Base-by-base conservation (phyloP, 257 asterid genomes). In the Mitragyna speciosa region DNA sequence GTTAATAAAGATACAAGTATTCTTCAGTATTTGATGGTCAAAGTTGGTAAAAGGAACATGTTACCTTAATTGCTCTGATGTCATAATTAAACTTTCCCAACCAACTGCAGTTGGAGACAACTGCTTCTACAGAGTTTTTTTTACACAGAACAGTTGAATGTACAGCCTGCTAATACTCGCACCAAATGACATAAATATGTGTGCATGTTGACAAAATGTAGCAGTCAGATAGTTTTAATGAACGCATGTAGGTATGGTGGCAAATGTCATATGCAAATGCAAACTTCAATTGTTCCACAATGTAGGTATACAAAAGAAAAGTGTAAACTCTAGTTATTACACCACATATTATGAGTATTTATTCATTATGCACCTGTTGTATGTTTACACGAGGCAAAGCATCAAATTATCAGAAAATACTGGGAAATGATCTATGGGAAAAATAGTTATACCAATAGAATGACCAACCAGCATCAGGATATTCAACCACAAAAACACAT, bases 401-500 rank as follows among this genome's bases (percentile, higher is more conserved):
- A 47, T 63, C 70, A 66, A 61, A 61, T 51, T 54, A 28, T 30
- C 28, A 43, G 45, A 47, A 76, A 52, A 52, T 9, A 43, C 19
- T 22, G 39, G 14, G n/a, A 47, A 30, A 11, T 65, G 41, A 16
- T 65, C 47, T 24, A 30, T 12, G 2, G 15, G 64, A 43, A n/a
- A 14, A 64, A 33, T 64, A 41, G 48, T 16, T 17, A 5, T n/a
- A 15, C 16, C 7, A 17, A 30, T 7, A 26, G 45, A 76, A 43
- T 17, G n/a, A 70, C 20, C 30, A 78, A 78, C 39, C 71, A 70
- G 61, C 5, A 20, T n/a, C 52, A 63, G 58, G 47, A 76, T 41
- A 58, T n/a, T 47, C 1, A 70, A 4, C 33, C 26, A 54, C 15
- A 28, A 64, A 52, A 20, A n/a, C 12, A 49, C 15, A 41, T 24